Percentiles rank a stretch among this genome's conserved stretches.
These are phyloP conservation scores for Crinitomyces ghanaensis DNA, from an alignment of 805 yeast genomes.

Conservation along the genomic window DNA sequence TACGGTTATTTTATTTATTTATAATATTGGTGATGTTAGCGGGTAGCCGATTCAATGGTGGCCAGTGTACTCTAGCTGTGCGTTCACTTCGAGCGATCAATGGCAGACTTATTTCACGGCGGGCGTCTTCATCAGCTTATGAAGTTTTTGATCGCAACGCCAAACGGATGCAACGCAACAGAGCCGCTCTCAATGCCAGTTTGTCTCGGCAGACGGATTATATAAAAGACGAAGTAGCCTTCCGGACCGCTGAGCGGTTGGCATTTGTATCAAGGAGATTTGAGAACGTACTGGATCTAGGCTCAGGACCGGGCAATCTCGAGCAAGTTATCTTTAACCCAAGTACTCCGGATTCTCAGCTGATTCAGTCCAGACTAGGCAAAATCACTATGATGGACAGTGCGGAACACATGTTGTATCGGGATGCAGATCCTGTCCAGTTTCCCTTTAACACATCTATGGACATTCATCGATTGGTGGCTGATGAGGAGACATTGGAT, in stretches of 20 bases:
- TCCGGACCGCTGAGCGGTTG: slow-evolving; percentile 60
- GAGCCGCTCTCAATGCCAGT: slow-evolving; percentile 37
- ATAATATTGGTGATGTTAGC: too few species aligned
- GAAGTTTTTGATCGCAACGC: slow-evolving; percentile 53
- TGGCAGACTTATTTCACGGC: too few species aligned
- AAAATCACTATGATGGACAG: slow-evolving; percentile 59
- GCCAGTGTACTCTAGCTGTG: too few species aligned
- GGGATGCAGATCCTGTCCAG: slow-evolving; percentile 34
- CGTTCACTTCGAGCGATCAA: too few species aligned
- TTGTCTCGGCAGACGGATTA: slow-evolving; percentile 54
- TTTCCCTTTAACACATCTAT: slow-evolving; percentile 33
- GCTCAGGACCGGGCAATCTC: slow-evolving; percentile 60
- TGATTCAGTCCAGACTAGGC: slow-evolving; percentile 42
- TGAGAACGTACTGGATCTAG: slow-evolving; percentile 53
- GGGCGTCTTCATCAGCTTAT: slow-evolving; percentile 20
- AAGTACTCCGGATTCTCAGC: slow-evolving; percentile 36
- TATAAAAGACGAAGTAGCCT: slow-evolving; percentile 61
- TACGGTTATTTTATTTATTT: too few species aligned
- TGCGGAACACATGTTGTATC: slow-evolving; percentile 38
- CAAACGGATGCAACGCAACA: slow-evolving; percentile 49
- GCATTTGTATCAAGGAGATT: slow-evolving; percentile 61
- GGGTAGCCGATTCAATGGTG: too few species aligned
- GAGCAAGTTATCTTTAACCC: slow-evolving; percentile 33
- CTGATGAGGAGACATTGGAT: slow-evolving; percentile 56
- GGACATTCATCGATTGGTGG: slow-evolving; percentile 38